Evolutionary conservation across 352 stramenopile genomes (phyloP), one percentile per base, ranked within the genome.

Genomic region (Phytophthora ramorum): DNA sequence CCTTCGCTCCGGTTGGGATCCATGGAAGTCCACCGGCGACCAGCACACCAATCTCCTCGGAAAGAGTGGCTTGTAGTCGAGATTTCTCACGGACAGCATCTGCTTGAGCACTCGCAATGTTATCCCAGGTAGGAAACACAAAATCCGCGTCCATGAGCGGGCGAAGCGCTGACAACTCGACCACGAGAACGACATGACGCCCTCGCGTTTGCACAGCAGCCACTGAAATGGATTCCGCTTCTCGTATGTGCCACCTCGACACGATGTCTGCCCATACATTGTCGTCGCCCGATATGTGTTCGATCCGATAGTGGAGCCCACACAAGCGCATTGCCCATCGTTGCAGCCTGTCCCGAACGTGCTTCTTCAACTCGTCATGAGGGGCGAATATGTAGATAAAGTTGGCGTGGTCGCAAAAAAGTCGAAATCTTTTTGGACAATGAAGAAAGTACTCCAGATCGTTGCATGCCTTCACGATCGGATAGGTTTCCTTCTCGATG

Each of bases 331-430:
- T 55, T 0, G 57, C 48, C 65, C 70, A 78, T 2, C 57, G 60
- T 8, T 58, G 49, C 0, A 78, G 34, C 2, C 60, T 51, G 6
- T 28, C 37, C 8, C 57, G 46, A 2, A 60, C 16, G 17, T 68
- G 50, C 10, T 63, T 50, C 24, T 76, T 72, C 0, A 63, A 24
- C 2, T 59, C 58, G 1, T 6, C 19, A 8, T 43, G 16, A 3
- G 62, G 51, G 3, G 50, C 56, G 48, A 75, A 75, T 3, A 75
- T 53, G 14, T 73, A 48, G 10, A 68, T 63, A 0, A 66, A 30
- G n/a, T 66, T 73, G 1, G 45, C 49, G 22, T 71, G 70, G 22
- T 75, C 58, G 16, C 58, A 71, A 14, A 52, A 71, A 4, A 78
- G 16, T 12, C 37, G 50, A 2, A 5, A 51, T 35, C 10, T 22